Base-by-base conservation (phyloP, 2,329 filamentous ascomycete genomes). In the Venturia aucupariae region DNA sequence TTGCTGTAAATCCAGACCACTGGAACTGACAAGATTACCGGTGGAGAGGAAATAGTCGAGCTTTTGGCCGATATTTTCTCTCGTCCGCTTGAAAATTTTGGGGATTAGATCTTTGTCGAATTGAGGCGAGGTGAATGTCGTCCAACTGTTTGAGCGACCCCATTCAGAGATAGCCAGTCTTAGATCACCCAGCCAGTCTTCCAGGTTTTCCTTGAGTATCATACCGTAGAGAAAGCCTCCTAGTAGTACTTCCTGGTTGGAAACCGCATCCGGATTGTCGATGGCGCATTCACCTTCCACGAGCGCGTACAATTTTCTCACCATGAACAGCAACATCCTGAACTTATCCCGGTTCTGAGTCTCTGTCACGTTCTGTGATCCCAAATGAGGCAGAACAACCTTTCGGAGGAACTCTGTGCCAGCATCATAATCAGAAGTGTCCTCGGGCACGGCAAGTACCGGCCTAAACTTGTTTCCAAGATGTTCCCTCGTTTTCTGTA, bases 11-110 rank as follows among this genome's bases (percentile, higher is more conserved):
- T 99, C 94, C 48, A 99, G 82, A 68, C 94, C 94, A 38, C 90
- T 96, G 17, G 90, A 87, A 80, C 90, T 96, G 72, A 91, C 86
- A 57, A 99, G 80, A 72, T 99, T 99, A 69, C 94, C 94, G 0
- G 94, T 99, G 0, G 93, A 96, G 67, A 99, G 78, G 77, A 99
- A 99, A 75, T 99, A 99, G 73, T 97, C 92, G 67, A 99, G 80
- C 1, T 87, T 86, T 70, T 89, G 86, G 66, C 92, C 94, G 13
- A 99, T 80, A 69, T 96, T 94, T 76, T 96, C 91, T 72, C 93
- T 96, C 19, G 90, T 89, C 67, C 87, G 88, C 64, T 85, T 82
- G 67, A 97, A 87, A 39, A 97, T 87, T 72, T 85, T 90, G 39
- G 83, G 79, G 0, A 90, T 81, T 71, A 97, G 96, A 42, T 96